These are phyloP conservation scores for Massarina eburnea DNA, from an alignment of 2,329 filamentous ascomycete species.

Conservation along the genomic window DNA sequence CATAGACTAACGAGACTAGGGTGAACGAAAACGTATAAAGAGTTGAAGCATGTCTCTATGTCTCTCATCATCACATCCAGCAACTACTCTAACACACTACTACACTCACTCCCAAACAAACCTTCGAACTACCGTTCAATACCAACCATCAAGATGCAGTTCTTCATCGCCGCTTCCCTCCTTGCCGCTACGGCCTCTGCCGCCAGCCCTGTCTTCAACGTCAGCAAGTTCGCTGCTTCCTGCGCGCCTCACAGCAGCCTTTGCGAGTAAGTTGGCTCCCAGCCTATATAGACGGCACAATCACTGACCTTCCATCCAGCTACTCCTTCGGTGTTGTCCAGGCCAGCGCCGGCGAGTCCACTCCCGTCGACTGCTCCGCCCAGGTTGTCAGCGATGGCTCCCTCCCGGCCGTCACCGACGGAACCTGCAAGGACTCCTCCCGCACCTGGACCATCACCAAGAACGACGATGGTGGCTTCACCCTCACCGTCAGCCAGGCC, in stretches of 20 bases:
- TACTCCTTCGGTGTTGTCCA: conserved; percentile 1
- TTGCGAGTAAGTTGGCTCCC: background rate
- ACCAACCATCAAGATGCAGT: conserved; percentile 1
- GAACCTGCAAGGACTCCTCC: background rate
- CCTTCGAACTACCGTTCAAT: background rate
- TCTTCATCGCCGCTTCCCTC: background rate
- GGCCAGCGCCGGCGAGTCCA: background rate
- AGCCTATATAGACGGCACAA: background rate
- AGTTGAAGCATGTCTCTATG: background rate
- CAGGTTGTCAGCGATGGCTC: background rate
- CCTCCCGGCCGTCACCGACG: conserved; percentile 1
- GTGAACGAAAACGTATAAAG: background rate
- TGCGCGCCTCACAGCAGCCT: background rate
- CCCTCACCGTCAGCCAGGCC: background rate
- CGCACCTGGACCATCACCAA: background rate
- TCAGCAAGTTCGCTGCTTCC: background rate
- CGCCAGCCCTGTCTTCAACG: background rate
- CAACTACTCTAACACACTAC: background rate
- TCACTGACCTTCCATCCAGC: background rate
- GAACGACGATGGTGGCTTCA: background rate
- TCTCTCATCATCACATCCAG: background rate
- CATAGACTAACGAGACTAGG: background rate
- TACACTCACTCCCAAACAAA: background rate
- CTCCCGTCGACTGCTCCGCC: background rate
- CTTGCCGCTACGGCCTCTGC: conserved; percentile 1